These are phyloP conservation scores for Gossypium raimondii DNA, from an alignment of 345 rosid species.

Conservation along the genomic window DNA sequence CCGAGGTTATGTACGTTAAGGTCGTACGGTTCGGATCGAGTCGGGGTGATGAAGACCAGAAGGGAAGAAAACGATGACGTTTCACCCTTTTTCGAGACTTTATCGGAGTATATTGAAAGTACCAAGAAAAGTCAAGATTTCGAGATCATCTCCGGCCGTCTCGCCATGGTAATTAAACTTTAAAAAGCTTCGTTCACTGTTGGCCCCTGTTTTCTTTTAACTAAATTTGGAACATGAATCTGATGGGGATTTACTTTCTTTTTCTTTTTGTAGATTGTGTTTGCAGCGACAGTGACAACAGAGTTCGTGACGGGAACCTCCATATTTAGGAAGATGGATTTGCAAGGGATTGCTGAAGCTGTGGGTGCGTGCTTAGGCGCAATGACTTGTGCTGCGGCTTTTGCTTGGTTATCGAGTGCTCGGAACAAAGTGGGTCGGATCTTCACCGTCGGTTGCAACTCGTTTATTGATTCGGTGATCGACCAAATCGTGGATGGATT, in stretches of 20 bases:
- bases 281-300: slow-evolving; percentile 63
- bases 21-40: slow-evolving; percentile 67
- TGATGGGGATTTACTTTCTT: background rate
- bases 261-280: slow-evolving; percentile 50
- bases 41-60: slow-evolving; percentile 36
- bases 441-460: slow-evolving; percentile 63
- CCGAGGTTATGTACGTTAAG: slow-evolving; percentile 84
- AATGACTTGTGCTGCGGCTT: slow-evolving; percentile 55
- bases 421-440: slow-evolving; percentile 66
- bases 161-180: slow-evolving; percentile 60
- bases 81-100: slow-evolving; percentile 63
- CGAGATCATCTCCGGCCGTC: slow-evolving; percentile 86
- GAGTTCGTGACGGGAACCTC: slow-evolving; percentile 83
- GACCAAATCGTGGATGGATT: slow-evolving; percentile 89
- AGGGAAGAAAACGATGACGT: slow-evolving; percentile 39
- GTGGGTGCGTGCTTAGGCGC: slow-evolving; percentile 67
- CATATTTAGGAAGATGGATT: slow-evolving; percentile 69
- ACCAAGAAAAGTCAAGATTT: slow-evolving; percentile 81
- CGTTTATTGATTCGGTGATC: slow-evolving; percentile 76
- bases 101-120: slow-evolving; percentile 87
- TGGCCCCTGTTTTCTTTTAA: background rate
- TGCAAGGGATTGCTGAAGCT: slow-evolving; percentile 65
- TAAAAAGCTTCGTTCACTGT: background rate
- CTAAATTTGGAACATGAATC: background rate
- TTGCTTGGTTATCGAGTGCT: slow-evolving; percentile 80